Percentiles rank a stretch among this genome's conserved stretches.
Conservation (phyloP, 2,329 filamentous ascomycete species). For the Trichophyton equinum region DNA sequence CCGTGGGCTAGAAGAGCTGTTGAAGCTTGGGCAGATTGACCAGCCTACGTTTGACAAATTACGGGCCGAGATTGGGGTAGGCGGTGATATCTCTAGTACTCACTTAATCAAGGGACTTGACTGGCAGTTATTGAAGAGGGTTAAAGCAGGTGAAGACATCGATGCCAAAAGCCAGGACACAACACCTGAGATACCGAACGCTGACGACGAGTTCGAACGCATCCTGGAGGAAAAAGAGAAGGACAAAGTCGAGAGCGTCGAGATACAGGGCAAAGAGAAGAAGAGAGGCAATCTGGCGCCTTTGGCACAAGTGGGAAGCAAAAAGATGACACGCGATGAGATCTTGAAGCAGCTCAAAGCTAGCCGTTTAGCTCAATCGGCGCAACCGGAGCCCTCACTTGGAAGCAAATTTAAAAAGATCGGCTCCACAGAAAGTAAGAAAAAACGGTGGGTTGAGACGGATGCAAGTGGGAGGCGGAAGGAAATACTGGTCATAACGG, state of each 20-base stretch:
- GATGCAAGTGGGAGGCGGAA: conserved; percentile 41
- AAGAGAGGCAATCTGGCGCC: conserved; percentile 43
- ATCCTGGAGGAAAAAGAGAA: conserved; percentile 29
- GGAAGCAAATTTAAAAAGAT: conserved; percentile 45
- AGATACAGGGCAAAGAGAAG: conserved; percentile 29
- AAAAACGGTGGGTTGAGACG: conserved; percentile 42
- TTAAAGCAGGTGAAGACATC: conserved; percentile 44
- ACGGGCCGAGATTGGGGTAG: conserved; percentile 59
- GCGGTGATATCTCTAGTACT: conserved; percentile 66
- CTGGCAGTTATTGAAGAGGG: conserved; percentile 51
- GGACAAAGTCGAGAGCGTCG: conserved; percentile 19
- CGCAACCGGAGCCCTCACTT: conserved; percentile 38
- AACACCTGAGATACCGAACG: conserved; percentile 17
- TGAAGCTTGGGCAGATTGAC: conserved; percentile 76
- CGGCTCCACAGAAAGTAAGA: conserved; percentile 32
- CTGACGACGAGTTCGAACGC: conserved; percentile 48
- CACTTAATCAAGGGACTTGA: conserved; percentile 89
- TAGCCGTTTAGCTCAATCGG: conserved; percentile 31
- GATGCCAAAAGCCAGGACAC: background rate
- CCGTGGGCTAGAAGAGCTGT: conserved; percentile 64
- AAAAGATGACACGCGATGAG: conserved; percentile 45
- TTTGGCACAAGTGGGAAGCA: conserved; percentile 12
- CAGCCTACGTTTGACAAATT: conserved; percentile 63
- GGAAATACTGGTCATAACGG: conserved; percentile 47
- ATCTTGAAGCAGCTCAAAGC: conserved; percentile 49